These are phyloP conservation scores for Seminavis robusta DNA, from an alignment of 108 stramenopile species.

Conservation along the genomic window DNA sequence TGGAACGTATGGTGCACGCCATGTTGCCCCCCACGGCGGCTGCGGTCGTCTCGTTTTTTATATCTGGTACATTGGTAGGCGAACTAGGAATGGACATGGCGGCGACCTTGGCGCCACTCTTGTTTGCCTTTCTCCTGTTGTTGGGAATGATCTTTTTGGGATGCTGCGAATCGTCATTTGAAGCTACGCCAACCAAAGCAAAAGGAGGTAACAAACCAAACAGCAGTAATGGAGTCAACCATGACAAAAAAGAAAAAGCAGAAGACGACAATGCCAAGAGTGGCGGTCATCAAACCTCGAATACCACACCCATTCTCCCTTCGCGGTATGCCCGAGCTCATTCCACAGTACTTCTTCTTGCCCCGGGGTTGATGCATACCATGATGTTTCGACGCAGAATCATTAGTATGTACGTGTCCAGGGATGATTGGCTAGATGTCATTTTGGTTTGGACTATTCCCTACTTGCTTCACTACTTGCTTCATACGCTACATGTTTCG, in stretches of 20 bases:
- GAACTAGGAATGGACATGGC: constrained; percentile 44
- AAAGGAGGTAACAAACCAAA: background rate
- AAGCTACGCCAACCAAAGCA: background rate
- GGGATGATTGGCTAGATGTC: constrained; percentile 59
- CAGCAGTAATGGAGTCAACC: background rate
- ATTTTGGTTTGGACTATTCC: constrained; percentile 54
- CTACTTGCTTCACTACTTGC: constrained; percentile 58
- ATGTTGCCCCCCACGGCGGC: constrained; percentile 44
- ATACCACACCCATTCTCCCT: constrained; percentile 16
- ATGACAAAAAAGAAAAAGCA: constrained; percentile 10
- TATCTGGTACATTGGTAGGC: constrained; percentile 19
- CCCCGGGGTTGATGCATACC: constrained; percentile 49
- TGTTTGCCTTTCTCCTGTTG: constrained; percentile 51
- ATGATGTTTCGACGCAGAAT: constrained; percentile 51
- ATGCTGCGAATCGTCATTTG: constrained; percentile 8
- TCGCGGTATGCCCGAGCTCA: constrained; percentile 34
- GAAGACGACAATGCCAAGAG: constrained; percentile 6
- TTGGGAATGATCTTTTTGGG: constrained; percentile 49
- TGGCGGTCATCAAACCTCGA: background rate
- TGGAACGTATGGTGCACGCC: constrained; percentile 56
- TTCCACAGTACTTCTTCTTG: constrained; percentile 50
- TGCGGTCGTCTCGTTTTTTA: constrained; percentile 34
- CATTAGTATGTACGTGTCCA: constrained; percentile 49
- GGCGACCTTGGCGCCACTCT: constrained; percentile 39
- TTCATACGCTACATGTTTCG: constrained; percentile 6